Base-by-base conservation (phyloP, 208 protist species). In the Acanthamoeba lenticulata region DNA sequence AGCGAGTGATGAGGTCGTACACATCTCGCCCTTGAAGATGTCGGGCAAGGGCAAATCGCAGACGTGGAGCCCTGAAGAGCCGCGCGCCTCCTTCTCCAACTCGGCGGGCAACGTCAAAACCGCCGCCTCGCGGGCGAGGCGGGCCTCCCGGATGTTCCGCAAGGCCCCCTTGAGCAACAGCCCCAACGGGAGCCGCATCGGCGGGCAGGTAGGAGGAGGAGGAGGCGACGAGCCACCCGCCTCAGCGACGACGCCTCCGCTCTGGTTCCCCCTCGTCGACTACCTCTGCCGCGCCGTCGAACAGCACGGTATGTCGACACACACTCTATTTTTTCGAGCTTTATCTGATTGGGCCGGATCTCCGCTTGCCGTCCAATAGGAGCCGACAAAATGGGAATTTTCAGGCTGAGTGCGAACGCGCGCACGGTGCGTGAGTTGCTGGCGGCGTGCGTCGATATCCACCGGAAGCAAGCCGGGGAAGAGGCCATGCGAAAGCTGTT, bases 231-330 rank as follows among this genome's bases (percentile, higher is more conserved):
- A 57, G 49, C 49, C 49, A 57, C 9, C 19, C 49, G 9, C 13
- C 49, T 57, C n/a, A n/a, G 19, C 19, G 49, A 57, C 19, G 11
- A 83, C 74, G 32, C 74, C 74, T 29, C 74, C 74, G 21, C 29
- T 83, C 13, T 83, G 74, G 74, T n/a, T 83, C 9, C 74, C 74
- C 21, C 40, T 83, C 32, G 6, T 83, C 34, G 74, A 83, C 74
- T 83, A 52, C 40, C 74, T 83, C 7, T 83, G 74, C 24, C 74
- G 29, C 19, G 34, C 74, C 40, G 74, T 83, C 24, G 74, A 83
- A 83, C 36, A 83, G 38, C 36, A 83, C 42, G 74, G 74, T 83
- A 52, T 69, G 29, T 6, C 11, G 9, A n/a, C 7, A 32, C 11
- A 9, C 29, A 0, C 21, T 62, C 21, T 27, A 62, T 1, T 62